Conservation (phyloP, 129 eudicot species). For the Flaveria robusta region DNA sequence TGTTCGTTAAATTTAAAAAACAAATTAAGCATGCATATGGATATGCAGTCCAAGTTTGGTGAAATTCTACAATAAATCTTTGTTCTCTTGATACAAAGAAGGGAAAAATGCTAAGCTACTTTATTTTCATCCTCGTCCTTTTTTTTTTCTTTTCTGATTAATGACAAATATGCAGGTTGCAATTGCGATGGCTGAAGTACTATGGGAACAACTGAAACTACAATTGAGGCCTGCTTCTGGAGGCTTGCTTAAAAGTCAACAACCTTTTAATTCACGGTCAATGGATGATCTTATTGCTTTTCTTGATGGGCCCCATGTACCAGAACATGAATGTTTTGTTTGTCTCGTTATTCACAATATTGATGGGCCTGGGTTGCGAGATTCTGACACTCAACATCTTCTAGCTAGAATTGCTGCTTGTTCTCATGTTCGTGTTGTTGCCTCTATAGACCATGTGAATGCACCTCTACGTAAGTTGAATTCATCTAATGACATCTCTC, state of each 20-base stretch:
- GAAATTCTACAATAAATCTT: background rate
- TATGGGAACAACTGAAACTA: constrained; percentile 74
- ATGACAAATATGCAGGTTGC: constrained; percentile 55
- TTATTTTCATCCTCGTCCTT: background rate
- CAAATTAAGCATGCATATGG: background rate
- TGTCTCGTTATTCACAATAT: constrained; percentile 85
- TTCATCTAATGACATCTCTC: constrained; percentile 1
- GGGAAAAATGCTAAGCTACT: background rate
- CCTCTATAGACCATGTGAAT: constrained; percentile 90
- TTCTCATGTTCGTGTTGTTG: constrained; percentile 76
- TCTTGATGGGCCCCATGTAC: constrained; percentile 63
- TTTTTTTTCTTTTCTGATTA: background rate
- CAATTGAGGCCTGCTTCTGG: constrained; percentile 44
- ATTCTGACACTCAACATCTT: constrained; percentile 77
- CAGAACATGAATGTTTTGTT: constrained; percentile 51
- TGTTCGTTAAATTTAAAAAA: background rate
- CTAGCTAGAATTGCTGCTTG: constrained; percentile 88
- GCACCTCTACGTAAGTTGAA: constrained; percentile 78
- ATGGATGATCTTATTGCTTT: constrained; percentile 79
- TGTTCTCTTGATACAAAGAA: background rate
- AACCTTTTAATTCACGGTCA: constrained; percentile 63
- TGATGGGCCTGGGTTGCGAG: constrained; percentile 94
- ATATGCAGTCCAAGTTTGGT: constrained; percentile 5
- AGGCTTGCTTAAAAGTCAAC: constrained; percentile 44
- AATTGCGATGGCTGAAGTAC: constrained; percentile 66